Conservation (phyloP, 768 basidiomycete species). For the Phylloporus scabripes region DNA sequence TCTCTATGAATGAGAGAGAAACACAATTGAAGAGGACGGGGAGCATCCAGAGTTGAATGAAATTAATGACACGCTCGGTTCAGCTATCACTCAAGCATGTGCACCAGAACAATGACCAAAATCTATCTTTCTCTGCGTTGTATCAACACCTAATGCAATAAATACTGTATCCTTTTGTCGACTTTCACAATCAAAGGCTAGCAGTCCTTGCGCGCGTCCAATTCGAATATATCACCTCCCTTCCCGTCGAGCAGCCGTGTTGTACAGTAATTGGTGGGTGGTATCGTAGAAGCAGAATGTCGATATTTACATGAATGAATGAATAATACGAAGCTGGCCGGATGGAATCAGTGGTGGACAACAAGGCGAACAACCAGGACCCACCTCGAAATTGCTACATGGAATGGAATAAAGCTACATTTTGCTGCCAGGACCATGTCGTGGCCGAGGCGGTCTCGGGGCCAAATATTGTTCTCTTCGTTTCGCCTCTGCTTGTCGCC, state of each 20-base stretch:
- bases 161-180: constrained; percentile 20
- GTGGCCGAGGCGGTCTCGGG: constrained; percentile 31
- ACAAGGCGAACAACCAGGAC: background rate
- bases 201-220: constrained; percentile 10
- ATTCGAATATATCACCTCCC: constrained; percentile 7
- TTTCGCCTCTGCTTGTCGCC: constrained; percentile 52
- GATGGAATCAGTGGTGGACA: constrained; percentile 3
- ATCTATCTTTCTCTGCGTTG: constrained; percentile 20
- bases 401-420: constrained; percentile 37
- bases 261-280: constrained; percentile 22
- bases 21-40: constrained; percentile 39
- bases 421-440: constrained; percentile 43
- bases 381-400: constrained; percentile 16
- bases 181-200: constrained; percentile 5
- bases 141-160: constrained; percentile 21
- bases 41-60: constrained; percentile 26
- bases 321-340: constrained; percentile 25
- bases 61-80: constrained; percentile 10
- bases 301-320: constrained; percentile 29
- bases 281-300: constrained; percentile 20
- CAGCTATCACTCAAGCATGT: constrained; percentile 7
- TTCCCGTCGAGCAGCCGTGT: constrained; percentile 10
- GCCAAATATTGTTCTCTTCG: constrained; percentile 41
- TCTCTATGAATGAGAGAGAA: no score
- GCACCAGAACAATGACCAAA: constrained; percentile 12